Evolutionary conservation across 2,329 filamentous ascomycete genomes (phyloP).

Genomic region (Cercospora sojina): DNA sequence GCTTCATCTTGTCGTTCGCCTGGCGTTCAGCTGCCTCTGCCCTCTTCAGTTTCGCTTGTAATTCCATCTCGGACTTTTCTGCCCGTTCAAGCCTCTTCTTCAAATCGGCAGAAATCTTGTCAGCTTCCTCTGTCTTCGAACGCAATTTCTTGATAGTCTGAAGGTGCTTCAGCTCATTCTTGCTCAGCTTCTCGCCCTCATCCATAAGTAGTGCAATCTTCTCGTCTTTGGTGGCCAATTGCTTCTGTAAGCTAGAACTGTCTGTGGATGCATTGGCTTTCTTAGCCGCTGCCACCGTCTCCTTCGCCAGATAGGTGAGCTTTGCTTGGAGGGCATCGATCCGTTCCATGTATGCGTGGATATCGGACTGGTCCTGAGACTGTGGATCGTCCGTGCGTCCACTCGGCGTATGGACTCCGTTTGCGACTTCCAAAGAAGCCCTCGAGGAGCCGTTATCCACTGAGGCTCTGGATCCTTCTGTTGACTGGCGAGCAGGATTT

Average conservation of each 20-base stretch:
- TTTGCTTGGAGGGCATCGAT: constrained; percentile 93
- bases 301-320: constrained; percentile 79
- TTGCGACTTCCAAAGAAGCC: constrained; percentile 27
- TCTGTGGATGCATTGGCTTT: constrained; percentile 63
- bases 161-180: constrained; percentile 80
- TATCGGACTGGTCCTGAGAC: constrained; percentile 71
- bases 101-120: constrained; percentile 51
- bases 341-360: constrained; percentile 78
- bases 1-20: constrained; percentile 57
- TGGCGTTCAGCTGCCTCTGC: constrained; percentile 60
- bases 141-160: constrained; percentile 78
- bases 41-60: constrained; percentile 60
- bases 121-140: constrained; percentile 52
- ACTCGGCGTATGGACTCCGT: constrained; percentile 29
- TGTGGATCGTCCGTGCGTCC: constrained; percentile 32
- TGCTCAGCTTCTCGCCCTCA: constrained; percentile 85
- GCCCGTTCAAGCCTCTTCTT: constrained; percentile 64
- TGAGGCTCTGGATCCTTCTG: constrained; percentile 32
- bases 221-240: constrained; percentile 83
- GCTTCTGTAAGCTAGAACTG: constrained; percentile 68
- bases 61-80: constrained; percentile 63
- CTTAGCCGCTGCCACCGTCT: constrained; percentile 73
- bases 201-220: constrained; percentile 87
- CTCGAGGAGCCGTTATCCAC: constrained; percentile 22
- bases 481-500: constrained; percentile 37